Base-by-base conservation (phyloP, 2,329 filamentous ascomycete genomes). In the Fusarium cyanostomum region DNA sequence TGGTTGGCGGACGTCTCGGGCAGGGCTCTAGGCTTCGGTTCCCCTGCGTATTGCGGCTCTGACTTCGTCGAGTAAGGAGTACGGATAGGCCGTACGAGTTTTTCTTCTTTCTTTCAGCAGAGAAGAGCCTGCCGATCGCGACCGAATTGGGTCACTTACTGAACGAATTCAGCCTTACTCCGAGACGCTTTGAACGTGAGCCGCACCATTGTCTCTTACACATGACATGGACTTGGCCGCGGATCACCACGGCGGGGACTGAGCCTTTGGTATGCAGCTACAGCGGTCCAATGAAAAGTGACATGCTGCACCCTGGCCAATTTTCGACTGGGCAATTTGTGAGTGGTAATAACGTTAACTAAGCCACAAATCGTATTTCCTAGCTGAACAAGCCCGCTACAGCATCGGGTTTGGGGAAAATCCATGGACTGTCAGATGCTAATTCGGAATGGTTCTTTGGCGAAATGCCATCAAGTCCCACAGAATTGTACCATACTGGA, bases 371-470 rank as follows among this genome's bases (percentile, higher is more conserved):
- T 37, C 27, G 33, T 44, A 52, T 34, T 69, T 34, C 33, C 18
- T 21, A 42, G 34, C 31, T 50, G 26, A 21, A 49, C 27, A 45
- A 49, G 30, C 38, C 56, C 37, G 35, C 45, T 43, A 38, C 41
- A 55, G 38, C 15, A 70, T 69, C 52, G 52, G 52, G 18, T 44
- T 69, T 65, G 39, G 31, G 15, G 43, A 64, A 66, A 62, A n/a
- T 58, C 60, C 61, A 64, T 68, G 33, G 18, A 37, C 38, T 34
- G 35, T 54, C 46, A 55, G 45, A 70, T 65, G 67, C 67, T 24
- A 70, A 61, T 68, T 56, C n/a, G 18, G 30, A 35, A 70, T 69
- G 65, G 67, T n/a, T 34, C 43, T 69, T 62, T 60, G 38, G 41
- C 24, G n/a, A 52, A 70, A 60, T 64, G 43, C 63, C 67, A 69